Conservation (phyloP, 1,284 basidiomycete genomes). For the Meira miltonrushii region DNA sequence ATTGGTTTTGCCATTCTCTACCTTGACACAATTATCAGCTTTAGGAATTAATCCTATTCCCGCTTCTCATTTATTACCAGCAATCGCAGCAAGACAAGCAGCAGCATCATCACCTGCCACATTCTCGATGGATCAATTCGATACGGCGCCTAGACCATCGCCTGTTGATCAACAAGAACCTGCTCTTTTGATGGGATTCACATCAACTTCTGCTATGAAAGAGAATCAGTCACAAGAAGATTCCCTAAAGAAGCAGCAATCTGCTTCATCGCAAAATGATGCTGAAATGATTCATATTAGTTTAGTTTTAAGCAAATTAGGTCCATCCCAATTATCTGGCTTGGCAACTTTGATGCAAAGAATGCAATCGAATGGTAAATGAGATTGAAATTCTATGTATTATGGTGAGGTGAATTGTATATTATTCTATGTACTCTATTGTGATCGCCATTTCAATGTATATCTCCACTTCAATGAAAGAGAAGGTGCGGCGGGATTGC, state of each 20-base stretch:
- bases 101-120: not conserved
- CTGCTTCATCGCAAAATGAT: slow-evolving; percentile 9
- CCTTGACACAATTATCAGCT: slow-evolving; percentile 36
- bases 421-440: no score
- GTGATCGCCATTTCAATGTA: no score
- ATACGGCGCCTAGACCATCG: slow-evolving; percentile 33
- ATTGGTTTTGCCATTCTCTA: slow-evolving; percentile 43
- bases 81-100: slow-evolving; percentile 11
- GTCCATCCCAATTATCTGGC: slow-evolving; percentile 41
- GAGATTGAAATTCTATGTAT: no score
- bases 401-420: no score
- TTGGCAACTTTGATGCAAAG: slow-evolving; percentile 46
- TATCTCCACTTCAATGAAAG: no score
- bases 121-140: not conserved
- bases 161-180: slow-evolving; percentile 38
- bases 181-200: slow-evolving; percentile 47
- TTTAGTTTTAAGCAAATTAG: slow-evolving; percentile 43
- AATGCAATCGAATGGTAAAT: slow-evolving; percentile 21
- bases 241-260: not conserved
- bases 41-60: slow-evolving; percentile 43
- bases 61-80: slow-evolving; percentile 32
- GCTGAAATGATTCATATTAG: slow-evolving; percentile 45
- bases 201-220: slow-evolving; percentile 16
- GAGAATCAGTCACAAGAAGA: slow-evolving; percentile 15
- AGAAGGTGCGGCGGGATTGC: no score